Conservation (phyloP, 441 rosid genomes). For the Eruca vesicaria region DNA sequence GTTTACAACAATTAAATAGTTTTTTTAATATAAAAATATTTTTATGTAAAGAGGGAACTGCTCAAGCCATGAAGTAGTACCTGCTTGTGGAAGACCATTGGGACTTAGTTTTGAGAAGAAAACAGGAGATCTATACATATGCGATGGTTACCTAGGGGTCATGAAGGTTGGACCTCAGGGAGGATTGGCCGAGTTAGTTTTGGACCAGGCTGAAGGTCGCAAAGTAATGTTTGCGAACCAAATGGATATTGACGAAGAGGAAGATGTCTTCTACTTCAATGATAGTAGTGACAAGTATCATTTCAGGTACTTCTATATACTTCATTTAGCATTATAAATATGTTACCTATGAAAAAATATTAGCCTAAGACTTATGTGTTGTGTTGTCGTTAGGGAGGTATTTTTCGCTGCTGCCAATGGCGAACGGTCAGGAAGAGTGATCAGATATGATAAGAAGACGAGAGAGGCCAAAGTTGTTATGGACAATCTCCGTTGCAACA, state of each 20-base stretch:
- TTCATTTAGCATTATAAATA: background rate
- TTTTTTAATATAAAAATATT: background rate
- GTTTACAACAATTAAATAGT: no score
- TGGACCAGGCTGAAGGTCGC: slow-evolving; percentile 48
- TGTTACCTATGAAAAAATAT: background rate
- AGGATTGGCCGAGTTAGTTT: slow-evolving; percentile 48
- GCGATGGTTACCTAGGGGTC: slow-evolving; percentile 36
- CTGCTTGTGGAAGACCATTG: slow-evolving; percentile 33
- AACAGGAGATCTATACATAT: slow-evolving; percentile 48
- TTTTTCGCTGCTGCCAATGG: slow-evolving; percentile 32
- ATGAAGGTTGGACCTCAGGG: slow-evolving; percentile 59
- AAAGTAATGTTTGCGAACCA: slow-evolving; percentile 61
- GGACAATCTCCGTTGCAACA: slow-evolving; percentile 53
- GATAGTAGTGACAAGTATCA: slow-evolving; percentile 59
- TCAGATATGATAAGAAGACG: slow-evolving; percentile 52
- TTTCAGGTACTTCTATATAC: slow-evolving; percentile 45
- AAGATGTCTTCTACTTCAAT: slow-evolving; percentile 66
- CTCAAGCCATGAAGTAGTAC: slow-evolving; percentile 25
- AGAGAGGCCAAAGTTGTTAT: slow-evolving; percentile 48
- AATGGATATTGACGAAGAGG: slow-evolving; percentile 59
- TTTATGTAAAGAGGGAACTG: slow-evolving; percentile 24
- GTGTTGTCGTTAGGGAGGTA: slow-evolving; percentile 7
- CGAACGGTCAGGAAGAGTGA: slow-evolving; percentile 61
- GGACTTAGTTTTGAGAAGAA: slow-evolving; percentile 33
- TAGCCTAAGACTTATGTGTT: background rate